Percentiles rank a stretch among this genome's conserved stretches.
These are phyloP conservation scores for Starmerella apis DNA, from an alignment of 805 yeast genomes.

Conservation along the genomic window DNA sequence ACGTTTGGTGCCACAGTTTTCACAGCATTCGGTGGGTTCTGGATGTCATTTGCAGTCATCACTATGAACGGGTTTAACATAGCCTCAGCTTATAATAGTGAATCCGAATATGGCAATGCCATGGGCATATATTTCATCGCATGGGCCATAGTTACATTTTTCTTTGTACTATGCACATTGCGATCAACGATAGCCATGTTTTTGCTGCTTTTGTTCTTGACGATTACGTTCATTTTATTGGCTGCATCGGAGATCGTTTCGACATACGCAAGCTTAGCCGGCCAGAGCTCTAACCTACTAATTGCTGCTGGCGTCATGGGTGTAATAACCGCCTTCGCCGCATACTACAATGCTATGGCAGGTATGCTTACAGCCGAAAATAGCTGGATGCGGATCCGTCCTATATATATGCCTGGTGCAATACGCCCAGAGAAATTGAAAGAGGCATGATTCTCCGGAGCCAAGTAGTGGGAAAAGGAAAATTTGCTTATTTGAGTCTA, in stretches of 20 bases:
- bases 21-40: conserved; percentile 46
- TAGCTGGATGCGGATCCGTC: conserved; percentile 45
- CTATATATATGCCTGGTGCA: conserved; percentile 41
- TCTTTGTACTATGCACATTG: conserved; percentile 44
- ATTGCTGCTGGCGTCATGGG: conserved; percentile 59
- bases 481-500: no score
- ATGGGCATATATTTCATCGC: conserved; percentile 51
- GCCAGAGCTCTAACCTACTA: conserved; percentile 33
- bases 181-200: conserved; percentile 59
- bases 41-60: conserved; percentile 56
- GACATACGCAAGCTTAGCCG: conserved; percentile 10
- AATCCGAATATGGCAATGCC: conserved; percentile 35
- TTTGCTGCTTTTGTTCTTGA: conserved; percentile 43
- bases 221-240: conserved; percentile 46
- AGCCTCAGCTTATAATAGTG: conserved; percentile 34
- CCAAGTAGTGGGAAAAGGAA: no score
- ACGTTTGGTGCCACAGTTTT: conserved; percentile 51
- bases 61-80: conserved; percentile 44
- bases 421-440: conserved; percentile 17
- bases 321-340: conserved; percentile 44
- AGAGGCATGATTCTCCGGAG: conserved; percentile 4
- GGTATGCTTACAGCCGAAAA: conserved; percentile 51
- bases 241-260: conserved; percentile 41
- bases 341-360: conserved; percentile 56
- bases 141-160: conserved; percentile 54